Evolutionary conservation across 805 yeast species (phyloP).

Genomic region (Metschnikowia matae): DNA sequence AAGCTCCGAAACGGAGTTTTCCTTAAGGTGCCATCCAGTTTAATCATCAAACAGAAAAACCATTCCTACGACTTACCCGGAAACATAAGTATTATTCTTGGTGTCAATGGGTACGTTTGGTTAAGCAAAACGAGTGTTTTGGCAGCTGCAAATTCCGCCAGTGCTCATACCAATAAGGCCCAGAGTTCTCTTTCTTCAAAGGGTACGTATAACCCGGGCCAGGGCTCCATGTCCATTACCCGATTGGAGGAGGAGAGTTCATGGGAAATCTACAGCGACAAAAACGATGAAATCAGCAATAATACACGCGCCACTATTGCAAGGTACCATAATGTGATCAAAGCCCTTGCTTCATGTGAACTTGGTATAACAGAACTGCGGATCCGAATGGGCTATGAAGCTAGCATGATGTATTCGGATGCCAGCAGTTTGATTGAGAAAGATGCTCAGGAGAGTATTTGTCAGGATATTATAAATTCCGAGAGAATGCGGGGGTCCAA

Average conservation of each 20-base stretch:
- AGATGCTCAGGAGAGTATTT: conserved; percentile 68
- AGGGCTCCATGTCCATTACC: conserved; percentile 67
- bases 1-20: conserved; percentile 89
- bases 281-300: conserved; percentile 68
- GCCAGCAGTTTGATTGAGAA: conserved; percentile 50
- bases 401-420: conserved; percentile 71
- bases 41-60: conserved; percentile 79
- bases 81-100: conserved; percentile 83
- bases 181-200: conserved; percentile 38
- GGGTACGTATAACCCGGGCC: conserved; percentile 49
- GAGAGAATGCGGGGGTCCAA: conserved; percentile 69
- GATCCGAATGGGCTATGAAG: conserved; percentile 79
- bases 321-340: conserved; percentile 79
- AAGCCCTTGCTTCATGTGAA: conserved; percentile 77
- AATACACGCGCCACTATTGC: conserved; percentile 69
- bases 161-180: conserved; percentile 26
- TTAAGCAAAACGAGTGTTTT: conserved; percentile 57
- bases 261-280: conserved; percentile 91
- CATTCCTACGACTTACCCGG: conserved; percentile 91
- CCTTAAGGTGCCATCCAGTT: conserved; percentile 72
- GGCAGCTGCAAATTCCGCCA: conserved; percentile 19
- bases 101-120: conserved; percentile 96
- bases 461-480: conserved; percentile 63
- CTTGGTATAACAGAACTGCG: conserved; percentile 83
- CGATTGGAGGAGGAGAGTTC: conserved; percentile 89